Base-by-base conservation (phyloP, 139 green algal genomes). In the Chlorella sp. region DNA sequence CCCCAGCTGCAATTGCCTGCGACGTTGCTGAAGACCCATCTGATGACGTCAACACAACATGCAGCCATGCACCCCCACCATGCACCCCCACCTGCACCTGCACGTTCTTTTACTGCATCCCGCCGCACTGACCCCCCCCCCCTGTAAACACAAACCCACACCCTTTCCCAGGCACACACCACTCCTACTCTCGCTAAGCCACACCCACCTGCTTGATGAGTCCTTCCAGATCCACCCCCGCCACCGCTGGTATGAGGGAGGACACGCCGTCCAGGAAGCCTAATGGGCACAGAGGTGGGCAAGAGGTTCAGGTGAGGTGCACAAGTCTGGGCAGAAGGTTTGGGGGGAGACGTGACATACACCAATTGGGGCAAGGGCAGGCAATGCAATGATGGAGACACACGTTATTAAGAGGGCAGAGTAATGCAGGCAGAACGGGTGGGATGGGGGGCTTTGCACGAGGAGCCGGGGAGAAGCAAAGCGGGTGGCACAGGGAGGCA, bases 161-260 rank as follows among this genome's bases (percentile, higher is more conserved):
- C 21, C 12, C 32, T 32, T 9, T 22, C 15, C 1, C 32, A 42
- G 32, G 9, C 37, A 12, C 32, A 36, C 32, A 12, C 32, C n/a
- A n/a, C n/a, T n/a, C n/a, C n/a, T n/a, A n/a, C n/a, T n/a, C n/a
- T n/a, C n/a, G n/a, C n/a, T n/a, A n/a, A n/a, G n/a, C 0, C 73
- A 16, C 19, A 11, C 36, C 0, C 40, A 53, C 77, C 77, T 83
- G 77, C 77, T 83, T 83, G 12, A 95, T 91, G 1, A 97, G 86
- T 3, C 83, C 90, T 57, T 94, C 88, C 21, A 97, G 66, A 48
- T 94, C 91, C n/a, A 94, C 79, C 30, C 91, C 91, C 37, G 86
- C 86, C 30, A 91, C 68, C 0, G 84, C 68, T 0, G 86, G 86
- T 4, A 89, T 34, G 18, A 91, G 37, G 22, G 26, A 69, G 42